These are phyloP conservation scores for Mycena vitilis DNA, from an alignment of 768 basidiomycete species.

Conservation along the genomic window DNA sequence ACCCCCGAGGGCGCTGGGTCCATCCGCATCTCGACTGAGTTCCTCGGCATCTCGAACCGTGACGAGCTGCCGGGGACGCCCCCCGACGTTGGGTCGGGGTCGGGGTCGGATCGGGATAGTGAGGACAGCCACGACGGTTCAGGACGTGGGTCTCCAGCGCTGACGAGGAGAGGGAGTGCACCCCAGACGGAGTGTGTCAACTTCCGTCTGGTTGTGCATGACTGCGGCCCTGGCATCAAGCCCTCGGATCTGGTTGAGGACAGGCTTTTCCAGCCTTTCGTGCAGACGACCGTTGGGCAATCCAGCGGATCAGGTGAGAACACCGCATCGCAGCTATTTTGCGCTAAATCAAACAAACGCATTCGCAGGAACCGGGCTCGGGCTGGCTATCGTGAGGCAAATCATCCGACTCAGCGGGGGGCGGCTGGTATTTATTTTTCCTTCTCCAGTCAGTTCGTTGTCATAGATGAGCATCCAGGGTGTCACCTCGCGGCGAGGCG, in stretches of 20 bases:
- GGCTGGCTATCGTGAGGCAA: constrained; percentile 56
- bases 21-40: constrained; percentile 41
- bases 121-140: background rate
- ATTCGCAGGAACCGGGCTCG: constrained; percentile 49
- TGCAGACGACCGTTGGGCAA: constrained; percentile 52
- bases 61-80: constrained; percentile 34
- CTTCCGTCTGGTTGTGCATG: constrained; percentile 37
- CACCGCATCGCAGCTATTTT: background rate
- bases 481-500: constrained; percentile 45
- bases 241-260: constrained; percentile 41
- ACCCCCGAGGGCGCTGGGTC: constrained; percentile 44
- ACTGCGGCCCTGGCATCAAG: constrained; percentile 37
- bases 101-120: constrained; percentile 15
- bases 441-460: background rate
- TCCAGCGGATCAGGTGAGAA: constrained; percentile 47
- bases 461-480: constrained; percentile 26
- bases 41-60: constrained; percentile 31
- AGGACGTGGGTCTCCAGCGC: background rate
- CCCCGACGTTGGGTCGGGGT: constrained; percentile 29
- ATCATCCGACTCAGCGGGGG: constrained; percentile 56
- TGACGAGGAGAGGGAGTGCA: constrained; percentile 13
- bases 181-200: constrained; percentile 34
- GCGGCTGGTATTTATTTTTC: constrained; percentile 42
- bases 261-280: constrained; percentile 43
- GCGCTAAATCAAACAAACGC: constrained; percentile 40